Conservation (phyloP, 2,329 filamentous ascomycete genomes). For the Scolecobasidium constrictum region DNA sequence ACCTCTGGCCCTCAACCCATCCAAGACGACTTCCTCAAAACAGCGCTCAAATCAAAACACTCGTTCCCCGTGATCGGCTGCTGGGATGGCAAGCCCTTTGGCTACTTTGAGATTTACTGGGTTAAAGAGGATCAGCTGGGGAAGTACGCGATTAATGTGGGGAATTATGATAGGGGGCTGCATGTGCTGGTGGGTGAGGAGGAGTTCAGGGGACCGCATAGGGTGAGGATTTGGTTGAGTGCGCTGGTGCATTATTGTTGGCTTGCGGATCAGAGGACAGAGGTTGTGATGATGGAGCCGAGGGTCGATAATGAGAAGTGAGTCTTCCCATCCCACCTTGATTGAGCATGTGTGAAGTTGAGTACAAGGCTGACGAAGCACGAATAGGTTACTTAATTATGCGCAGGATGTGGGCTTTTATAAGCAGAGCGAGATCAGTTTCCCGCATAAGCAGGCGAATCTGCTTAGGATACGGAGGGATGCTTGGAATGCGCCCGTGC, state of each 20-base stretch:
- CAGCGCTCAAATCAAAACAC: conserved; percentile 55
- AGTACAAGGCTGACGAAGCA: neutral
- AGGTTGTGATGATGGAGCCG: conserved; percentile 77
- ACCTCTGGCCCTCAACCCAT: conserved; percentile 43
- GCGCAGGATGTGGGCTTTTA: conserved; percentile 68
- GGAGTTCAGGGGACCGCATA: conserved; percentile 70
- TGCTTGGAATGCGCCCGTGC: conserved; percentile 44
- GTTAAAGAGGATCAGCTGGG: conserved; percentile 81
- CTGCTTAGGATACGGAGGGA: conserved; percentile 72
- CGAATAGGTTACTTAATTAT: conserved; percentile 54
- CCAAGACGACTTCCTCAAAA: conserved; percentile 58
- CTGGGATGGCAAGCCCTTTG: conserved; percentile 92
- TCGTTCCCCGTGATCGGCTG: conserved; percentile 85
- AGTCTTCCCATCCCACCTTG: conserved; percentile 23
- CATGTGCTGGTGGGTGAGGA: conserved; percentile 88
- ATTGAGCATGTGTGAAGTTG: no score
- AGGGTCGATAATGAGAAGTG: conserved; percentile 85
- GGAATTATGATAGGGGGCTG: conserved; percentile 78
- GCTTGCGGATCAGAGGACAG: conserved; percentile 66
- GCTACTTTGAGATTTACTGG: conserved; percentile 98
- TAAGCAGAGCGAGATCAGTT: conserved; percentile 74
- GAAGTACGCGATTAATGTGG: conserved; percentile 49
- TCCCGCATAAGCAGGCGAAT: conserved; percentile 89
- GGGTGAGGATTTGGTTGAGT: conserved; percentile 71
- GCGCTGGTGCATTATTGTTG: conserved; percentile 82